phyloP scores from a whole-genome alignment of 768 basidiomycete genomes.

The Mycena indigotica region DNA sequence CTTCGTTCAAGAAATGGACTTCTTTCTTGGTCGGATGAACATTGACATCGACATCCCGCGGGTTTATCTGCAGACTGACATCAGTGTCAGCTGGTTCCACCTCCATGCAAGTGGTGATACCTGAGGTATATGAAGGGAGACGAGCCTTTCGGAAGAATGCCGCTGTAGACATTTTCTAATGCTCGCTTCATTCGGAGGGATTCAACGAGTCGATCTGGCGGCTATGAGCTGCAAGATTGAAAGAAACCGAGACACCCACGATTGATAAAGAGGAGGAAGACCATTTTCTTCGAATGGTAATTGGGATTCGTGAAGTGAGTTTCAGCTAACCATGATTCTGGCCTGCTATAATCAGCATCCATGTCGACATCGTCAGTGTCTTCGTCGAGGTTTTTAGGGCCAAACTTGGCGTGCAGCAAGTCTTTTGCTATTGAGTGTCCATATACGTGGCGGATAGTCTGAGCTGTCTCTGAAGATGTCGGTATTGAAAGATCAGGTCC shows the following conservation, averaged over 20 bases:
- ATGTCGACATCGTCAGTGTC: constrained; percentile 34
- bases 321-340: constrained; percentile 69
- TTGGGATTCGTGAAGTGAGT: constrained; percentile 84
- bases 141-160: constrained; percentile 85
- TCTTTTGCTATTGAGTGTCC: constrained; percentile 81
- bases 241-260: constrained; percentile 50
- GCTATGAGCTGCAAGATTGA: not conserved
- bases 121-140: constrained; percentile 93
- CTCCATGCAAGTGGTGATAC: constrained; percentile 40
- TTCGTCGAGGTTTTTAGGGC: constrained; percentile 29
- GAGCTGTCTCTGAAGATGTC: constrained; percentile 58
- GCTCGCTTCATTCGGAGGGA: constrained; percentile 85
- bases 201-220: constrained; percentile 87
- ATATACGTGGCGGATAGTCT: constrained; percentile 81
- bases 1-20: constrained; percentile 93
- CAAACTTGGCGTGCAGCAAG: constrained; percentile 50
- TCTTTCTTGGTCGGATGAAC: constrained; percentile 98
- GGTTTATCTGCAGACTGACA: constrained; percentile 76
- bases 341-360: constrained; percentile 30
- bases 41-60: constrained; percentile 91
- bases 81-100: constrained; percentile 1
- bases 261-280: constrained; percentile 92
- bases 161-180: constrained; percentile 82
- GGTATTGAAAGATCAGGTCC: constrained; percentile 84
- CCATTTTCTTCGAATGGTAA: constrained; percentile 84